A percentile compares a stretch with the other conserved stretches of the same genome.
Conservation (phyloP, 768 basidiomycete genomes). For the Cystobasidium ongulense region DNA sequence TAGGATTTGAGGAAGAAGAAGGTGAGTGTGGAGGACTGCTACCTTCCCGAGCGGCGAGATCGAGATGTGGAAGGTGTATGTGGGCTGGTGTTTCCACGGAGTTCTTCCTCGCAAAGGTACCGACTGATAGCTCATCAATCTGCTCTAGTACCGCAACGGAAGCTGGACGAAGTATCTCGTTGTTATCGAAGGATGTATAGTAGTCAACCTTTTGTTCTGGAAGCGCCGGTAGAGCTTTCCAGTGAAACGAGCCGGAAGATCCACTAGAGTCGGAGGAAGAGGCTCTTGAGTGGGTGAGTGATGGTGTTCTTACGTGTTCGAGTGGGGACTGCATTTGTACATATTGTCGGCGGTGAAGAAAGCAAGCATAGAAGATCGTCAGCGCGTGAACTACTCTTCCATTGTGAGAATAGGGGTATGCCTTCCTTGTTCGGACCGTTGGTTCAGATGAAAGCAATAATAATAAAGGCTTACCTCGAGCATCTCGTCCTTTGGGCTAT, state of each 20-base stretch:
- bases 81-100: not conserved
- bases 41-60: not conserved
- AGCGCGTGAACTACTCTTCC: not conserved
- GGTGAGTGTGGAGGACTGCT: not conserved
- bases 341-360: not conserved
- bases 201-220: not conserved
- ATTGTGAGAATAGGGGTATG: not conserved
- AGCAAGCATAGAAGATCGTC: not conserved
- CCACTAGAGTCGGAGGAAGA: slow-evolving; percentile 27
- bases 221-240: slow-evolving; percentile 19
- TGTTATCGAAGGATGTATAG: not conserved
- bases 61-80: slow-evolving; percentile 18
- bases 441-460: not conserved
- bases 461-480: not conserved
- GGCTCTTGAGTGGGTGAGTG: slow-evolving; percentile 26
- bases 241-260: not conserved
- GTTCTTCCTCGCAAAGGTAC: not conserved
- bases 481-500: not conserved
- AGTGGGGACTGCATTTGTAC: not conserved
- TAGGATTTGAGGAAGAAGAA: not conserved
- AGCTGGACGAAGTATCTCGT: not conserved
- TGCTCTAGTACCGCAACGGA: slow-evolving; percentile 8
- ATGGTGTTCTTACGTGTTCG: slow-evolving; percentile 8
- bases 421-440: not conserved
- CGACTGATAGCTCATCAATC: slow-evolving; percentile 12